Percentiles rank a stretch among this genome's conserved stretches.
Conservation (phyloP, 2,329 filamentous ascomycete species). For the Apiospora phragmitis region DNA sequence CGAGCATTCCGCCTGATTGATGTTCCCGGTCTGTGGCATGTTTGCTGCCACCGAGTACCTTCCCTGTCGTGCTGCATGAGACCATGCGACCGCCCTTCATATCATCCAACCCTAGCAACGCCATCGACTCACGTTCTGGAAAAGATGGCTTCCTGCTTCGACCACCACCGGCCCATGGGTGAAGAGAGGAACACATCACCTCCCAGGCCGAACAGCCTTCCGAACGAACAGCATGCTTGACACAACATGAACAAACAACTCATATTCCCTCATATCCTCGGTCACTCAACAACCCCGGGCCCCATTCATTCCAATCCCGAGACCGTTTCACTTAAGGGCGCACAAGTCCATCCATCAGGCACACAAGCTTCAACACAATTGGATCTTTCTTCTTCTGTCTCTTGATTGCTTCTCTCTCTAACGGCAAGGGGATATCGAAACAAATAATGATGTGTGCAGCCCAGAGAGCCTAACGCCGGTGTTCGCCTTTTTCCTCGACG, state of each 20-base stretch:
- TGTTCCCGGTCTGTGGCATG: neutral
- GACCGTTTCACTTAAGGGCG: neutral
- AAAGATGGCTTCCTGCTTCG: neutral
- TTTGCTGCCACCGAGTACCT: neutral
- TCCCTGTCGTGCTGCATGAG: neutral
- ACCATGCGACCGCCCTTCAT: neutral
- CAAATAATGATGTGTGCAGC: slow-evolving; percentile 15
- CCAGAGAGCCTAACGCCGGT: slow-evolving; percentile 3
- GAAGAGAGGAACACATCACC: neutral
- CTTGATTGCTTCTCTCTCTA: slow-evolving; percentile 3
- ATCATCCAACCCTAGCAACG: neutral
- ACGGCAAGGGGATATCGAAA: slow-evolving; percentile 22
- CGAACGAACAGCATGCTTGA: neutral
- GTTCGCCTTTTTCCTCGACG: neutral
- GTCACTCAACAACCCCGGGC: neutral
- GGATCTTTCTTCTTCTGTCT: slow-evolving; percentile 2
- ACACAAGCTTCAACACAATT: slow-evolving; percentile 2
- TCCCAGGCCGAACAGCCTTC: neutral
- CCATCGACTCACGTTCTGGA: neutral
- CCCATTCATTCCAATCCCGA: neutral
- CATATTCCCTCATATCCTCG: neutral
- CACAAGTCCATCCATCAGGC: no score
- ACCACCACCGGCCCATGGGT: neutral
- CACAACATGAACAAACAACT: neutral
- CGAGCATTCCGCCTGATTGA: neutral